These are phyloP conservation scores for Ogataea trehaloabstinens DNA, from an alignment of 805 yeast genomes.

Conservation along the genomic window DNA sequence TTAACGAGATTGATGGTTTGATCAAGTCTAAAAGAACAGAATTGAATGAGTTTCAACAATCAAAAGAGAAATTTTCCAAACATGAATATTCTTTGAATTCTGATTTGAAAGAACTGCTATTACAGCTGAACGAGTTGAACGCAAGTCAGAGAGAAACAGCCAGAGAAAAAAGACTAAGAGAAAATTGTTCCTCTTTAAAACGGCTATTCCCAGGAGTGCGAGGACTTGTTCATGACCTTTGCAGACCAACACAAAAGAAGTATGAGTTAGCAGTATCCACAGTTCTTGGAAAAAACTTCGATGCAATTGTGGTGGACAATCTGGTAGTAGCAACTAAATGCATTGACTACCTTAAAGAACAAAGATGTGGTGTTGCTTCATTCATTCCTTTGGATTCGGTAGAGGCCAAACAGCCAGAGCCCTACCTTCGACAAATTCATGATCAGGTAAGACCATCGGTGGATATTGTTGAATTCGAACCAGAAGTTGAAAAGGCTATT, in stretches of 20 bases:
- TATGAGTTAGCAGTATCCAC: slow-evolving; percentile 75
- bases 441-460: slow-evolving; percentile 61
- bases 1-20: slow-evolving; percentile 32
- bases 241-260: slow-evolving; percentile 70
- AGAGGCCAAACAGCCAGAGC: slow-evolving; percentile 50
- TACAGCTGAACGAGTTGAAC: slow-evolving; percentile 65
- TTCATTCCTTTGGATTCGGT: slow-evolving; percentile 88
- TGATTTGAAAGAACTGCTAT: slow-evolving; percentile 56
- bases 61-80: slow-evolving; percentile 36
- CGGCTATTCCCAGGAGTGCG: slow-evolving; percentile 81
- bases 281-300: slow-evolving; percentile 73
- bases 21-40: slow-evolving; percentile 28
- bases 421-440: slow-evolving; percentile 52
- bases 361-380: slow-evolving; percentile 79
- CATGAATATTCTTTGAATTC: slow-evolving; percentile 63
- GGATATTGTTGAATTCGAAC: slow-evolving; percentile 73
- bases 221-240: slow-evolving; percentile 78
- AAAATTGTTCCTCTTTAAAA: slow-evolving; percentile 65
- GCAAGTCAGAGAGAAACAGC: slow-evolving; percentile 76
- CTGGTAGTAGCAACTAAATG: slow-evolving; percentile 71
- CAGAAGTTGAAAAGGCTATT: slow-evolving; percentile 69
- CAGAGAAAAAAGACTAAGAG: slow-evolving; percentile 67
- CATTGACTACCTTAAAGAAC: slow-evolving; percentile 76
- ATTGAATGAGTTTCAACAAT: slow-evolving; percentile 29
- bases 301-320: slow-evolving; percentile 81